Evolutionary conservation across 2,329 filamentous ascomycete species (phyloP), one percentile per base, ranked within the genome.

Genomic region (Xylariaceae sp.): DNA sequence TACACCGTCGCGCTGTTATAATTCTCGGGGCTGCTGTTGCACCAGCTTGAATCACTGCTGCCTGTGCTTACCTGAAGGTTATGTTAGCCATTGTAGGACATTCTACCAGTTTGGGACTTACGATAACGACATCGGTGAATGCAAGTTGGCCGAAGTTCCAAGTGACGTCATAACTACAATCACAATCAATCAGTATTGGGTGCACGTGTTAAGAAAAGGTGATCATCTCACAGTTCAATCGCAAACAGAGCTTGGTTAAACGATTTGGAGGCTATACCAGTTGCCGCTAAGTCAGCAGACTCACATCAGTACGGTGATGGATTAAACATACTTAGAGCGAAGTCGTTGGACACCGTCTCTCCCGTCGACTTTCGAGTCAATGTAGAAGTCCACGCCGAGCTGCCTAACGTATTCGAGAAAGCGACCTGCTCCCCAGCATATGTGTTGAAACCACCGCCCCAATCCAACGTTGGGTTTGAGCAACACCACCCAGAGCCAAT

Each of bases 61-160:
- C 66, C 66, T 0, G 61, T 61, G 18, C 62, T 65, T 28, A 61
- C 64, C 64, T 54, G 18, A 11, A 5, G 13, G 31, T 22, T 18
- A 43, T 46, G 51, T 59, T 33, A 59, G 51, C 9, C 14, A 16
- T 1, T 28, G 10, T 17, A 11, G 22, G 14, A 5, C 1, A 33
- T 13, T 12, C 6, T 17, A 33, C 10, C 40, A 42, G 17, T 13
- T n/a, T 28, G 28, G 39, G 12, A 58, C 67, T 64, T 56, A 79
- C 78, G 5, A 80, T 79, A 47, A 75, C 75, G 52, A 84, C 67
- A 43, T 74, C 70, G 54, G 74, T 56, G 50, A 69, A 74, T 7
- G 64, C 65, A n/a, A 74, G 60, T 11, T 62, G 51, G 2, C 72
- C 71, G 53, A 74, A 74, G 55, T 71, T 61, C 71, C 71, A 74